These are phyloP conservation scores for Colletotrichum chlorophyti DNA, from an alignment of 2,329 filamentous ascomycete genomes.

Conservation along the genomic window DNA sequence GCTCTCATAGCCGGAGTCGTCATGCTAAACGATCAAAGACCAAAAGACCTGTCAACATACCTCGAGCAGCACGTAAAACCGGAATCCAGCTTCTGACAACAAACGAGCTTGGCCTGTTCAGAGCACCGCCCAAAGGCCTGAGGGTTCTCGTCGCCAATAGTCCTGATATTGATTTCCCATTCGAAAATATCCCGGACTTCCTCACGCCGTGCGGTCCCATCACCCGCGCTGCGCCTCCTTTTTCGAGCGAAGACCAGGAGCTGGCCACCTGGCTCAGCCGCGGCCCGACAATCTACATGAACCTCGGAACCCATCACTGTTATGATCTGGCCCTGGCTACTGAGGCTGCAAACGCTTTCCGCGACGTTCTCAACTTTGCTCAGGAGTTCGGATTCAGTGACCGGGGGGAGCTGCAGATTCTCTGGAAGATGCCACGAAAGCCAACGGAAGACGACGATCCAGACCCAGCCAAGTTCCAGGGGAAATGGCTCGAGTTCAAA, in stretches of 20 bases:
- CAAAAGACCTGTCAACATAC: not conserved
- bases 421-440: slow-evolving; percentile 45
- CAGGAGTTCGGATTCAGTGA: not conserved
- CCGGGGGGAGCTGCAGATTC: slow-evolving; percentile 36
- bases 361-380: slow-evolving; percentile 7
- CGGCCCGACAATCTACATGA: slow-evolving; percentile 23
- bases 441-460: not conserved
- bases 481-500: slow-evolving; percentile 24
- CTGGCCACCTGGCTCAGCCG: not conserved
- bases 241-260: not conserved
- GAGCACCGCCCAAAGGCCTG: slow-evolving; percentile 5
- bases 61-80: not conserved
- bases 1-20: not conserved
- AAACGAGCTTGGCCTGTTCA: slow-evolving; percentile 39
- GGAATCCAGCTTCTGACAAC: slow-evolving; percentile 49
- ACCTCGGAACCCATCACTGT: slow-evolving; percentile 32
- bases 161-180: slow-evolving; percentile 16
- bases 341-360: slow-evolving; percentile 21
- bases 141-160: slow-evolving; percentile 16
- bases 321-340: slow-evolving; percentile 29
- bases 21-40: not conserved
- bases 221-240: not conserved
- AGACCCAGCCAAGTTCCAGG: not conserved
- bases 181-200: not conserved
- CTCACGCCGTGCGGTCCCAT: slow-evolving; percentile 7